phyloP scores from a whole-genome alignment of 2,329 filamentous ascomycete genomes.

The Didymella lethalis region DNA sequence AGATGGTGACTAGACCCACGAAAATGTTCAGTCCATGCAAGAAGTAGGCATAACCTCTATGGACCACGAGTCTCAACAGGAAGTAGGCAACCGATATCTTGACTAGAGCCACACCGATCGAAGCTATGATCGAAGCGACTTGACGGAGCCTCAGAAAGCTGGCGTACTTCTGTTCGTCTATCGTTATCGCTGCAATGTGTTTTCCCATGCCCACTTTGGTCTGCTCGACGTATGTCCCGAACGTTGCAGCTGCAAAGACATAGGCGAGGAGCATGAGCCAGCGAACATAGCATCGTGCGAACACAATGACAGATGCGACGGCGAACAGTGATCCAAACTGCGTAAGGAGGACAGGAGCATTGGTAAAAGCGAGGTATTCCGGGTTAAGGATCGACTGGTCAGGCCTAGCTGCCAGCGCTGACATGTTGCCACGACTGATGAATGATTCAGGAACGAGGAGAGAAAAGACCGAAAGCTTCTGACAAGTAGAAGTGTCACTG shows the following conservation, averaged over 20 bases:
- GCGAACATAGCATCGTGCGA: conserved; percentile 58
- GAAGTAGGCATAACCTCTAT: conserved; percentile 45
- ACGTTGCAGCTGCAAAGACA: conserved; percentile 25
- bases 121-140: conserved; percentile 58
- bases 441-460: not conserved
- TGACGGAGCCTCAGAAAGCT: conserved; percentile 53
- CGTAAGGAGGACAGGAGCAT: conserved; percentile 51
- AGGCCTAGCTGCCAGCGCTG: conserved; percentile 4
- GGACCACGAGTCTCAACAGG: conserved; percentile 54
- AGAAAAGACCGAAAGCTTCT: conserved; percentile 2
- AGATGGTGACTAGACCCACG: conserved; percentile 53
- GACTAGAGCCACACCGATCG: conserved; percentile 56
- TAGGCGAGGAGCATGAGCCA: conserved; percentile 53
- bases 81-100: conserved; percentile 61
- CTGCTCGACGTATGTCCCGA: conserved; percentile 56
- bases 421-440: not conserved
- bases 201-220: conserved; percentile 58
- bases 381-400: conserved; percentile 26
- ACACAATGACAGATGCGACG: conserved; percentile 50
- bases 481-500: not conserved
- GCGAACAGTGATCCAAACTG: conserved; percentile 53
- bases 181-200: conserved; percentile 52
- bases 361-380: conserved; percentile 49
- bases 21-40: conserved; percentile 55
- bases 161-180: conserved; percentile 39